A percentile compares a stretch with the other conserved stretches of the same genome.
These are phyloP conservation scores for Mycena kentingensis DNA, from an alignment of 768 basidiomycete genomes.

Conservation along the genomic window DNA sequence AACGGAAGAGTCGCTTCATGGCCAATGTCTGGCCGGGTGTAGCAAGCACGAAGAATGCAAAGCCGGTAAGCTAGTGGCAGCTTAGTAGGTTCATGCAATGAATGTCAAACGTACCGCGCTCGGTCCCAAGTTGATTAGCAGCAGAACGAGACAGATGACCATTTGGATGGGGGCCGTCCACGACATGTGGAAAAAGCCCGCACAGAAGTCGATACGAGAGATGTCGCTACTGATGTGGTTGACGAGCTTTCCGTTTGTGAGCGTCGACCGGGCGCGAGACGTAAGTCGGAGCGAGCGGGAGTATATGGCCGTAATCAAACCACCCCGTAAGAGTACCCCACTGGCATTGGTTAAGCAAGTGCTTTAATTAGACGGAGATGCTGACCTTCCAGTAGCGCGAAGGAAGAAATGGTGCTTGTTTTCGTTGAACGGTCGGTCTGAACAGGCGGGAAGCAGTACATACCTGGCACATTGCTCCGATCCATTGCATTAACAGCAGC, in stretches of 20 bases:
- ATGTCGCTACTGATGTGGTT: constrained; percentile 94
- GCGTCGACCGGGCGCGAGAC: constrained; percentile 72
- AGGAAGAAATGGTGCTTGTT: no score
- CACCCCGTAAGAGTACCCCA: constrained; percentile 72
- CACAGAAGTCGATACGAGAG: constrained; percentile 87
- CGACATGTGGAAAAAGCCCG: constrained; percentile 77
- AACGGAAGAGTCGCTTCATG: constrained; percentile 71
- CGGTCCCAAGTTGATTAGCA: constrained; percentile 68
- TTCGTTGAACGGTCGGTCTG: no score
- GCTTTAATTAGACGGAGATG: not conserved
- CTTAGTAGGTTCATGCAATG: not conserved
- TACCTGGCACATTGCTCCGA: constrained; percentile 56
- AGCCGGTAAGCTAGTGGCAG: constrained; percentile 42
- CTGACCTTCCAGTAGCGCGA: constrained; percentile 54
- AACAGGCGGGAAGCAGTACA: not conserved
- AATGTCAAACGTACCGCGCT: constrained; percentile 36
- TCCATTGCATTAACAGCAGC: constrained; percentile 67
- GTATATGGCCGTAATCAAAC: constrained; percentile 87
- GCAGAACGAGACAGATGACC: constrained; percentile 71
- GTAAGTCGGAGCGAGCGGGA: constrained; percentile 74
- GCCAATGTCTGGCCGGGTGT: constrained; percentile 72
- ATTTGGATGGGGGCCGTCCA: constrained; percentile 82
- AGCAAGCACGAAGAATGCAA: constrained; percentile 62
- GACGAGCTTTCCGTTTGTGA: constrained; percentile 87
- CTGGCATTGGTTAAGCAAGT: not conserved